These are phyloP conservation scores for Paraglomus occultum DNA, from an alignment of 192 early-diverging fungal genomes.

Conservation along the genomic window DNA sequence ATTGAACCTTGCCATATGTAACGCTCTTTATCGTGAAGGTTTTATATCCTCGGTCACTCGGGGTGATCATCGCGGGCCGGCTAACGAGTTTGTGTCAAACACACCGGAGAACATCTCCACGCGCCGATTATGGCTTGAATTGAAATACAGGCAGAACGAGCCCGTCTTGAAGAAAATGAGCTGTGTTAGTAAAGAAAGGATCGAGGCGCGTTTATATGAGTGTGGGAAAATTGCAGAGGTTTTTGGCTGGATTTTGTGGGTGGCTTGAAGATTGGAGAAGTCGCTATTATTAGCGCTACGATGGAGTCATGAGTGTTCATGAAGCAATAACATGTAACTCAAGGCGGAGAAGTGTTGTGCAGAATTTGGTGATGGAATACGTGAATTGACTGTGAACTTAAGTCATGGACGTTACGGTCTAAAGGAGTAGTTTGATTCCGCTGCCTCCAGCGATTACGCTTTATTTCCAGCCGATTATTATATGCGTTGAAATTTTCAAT, in stretches of 20 bases:
- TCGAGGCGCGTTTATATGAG: conserved; percentile 78
- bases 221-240: conserved; percentile 73
- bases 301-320: conserved; percentile 87
- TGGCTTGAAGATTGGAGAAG: conserved; percentile 84
- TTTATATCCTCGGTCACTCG: conserved; percentile 71
- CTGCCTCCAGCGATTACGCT: no score
- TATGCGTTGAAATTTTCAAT: no score
- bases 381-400: no score
- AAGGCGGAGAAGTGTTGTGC: no score
- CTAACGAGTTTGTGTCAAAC: conserved; percentile 61
- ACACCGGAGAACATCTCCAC: conserved; percentile 81
- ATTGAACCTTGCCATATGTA: conserved; percentile 79
- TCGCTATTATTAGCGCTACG: conserved; percentile 84
- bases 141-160: conserved; percentile 94
- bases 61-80: no score
- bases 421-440: no score
- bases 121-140: conserved; percentile 86
- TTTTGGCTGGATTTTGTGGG: conserved; percentile 81
- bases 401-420: no score
- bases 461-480: no score
- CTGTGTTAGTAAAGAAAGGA: conserved; percentile 84
- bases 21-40: conserved; percentile 91
- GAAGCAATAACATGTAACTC: no score
- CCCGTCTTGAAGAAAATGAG: conserved; percentile 79
- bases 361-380: no score